These are phyloP conservation scores for Mortierella hygrophila DNA, from an alignment of 192 early-diverging fungal species.

Conservation along the genomic window DNA sequence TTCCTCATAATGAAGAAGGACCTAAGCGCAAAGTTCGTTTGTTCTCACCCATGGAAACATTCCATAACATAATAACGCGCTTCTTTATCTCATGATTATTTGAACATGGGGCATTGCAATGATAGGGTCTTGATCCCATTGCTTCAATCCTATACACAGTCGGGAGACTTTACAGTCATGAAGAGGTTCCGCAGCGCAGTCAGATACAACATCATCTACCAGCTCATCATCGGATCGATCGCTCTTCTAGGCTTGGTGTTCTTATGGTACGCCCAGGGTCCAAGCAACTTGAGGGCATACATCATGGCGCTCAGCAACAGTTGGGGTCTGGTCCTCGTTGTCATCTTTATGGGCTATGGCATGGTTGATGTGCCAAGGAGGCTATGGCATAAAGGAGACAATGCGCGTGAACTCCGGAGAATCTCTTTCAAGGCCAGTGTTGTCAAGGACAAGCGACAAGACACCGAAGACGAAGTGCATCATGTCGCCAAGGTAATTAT, in stretches of 20 bases:
- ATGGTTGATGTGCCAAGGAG: slow-evolving; percentile 89
- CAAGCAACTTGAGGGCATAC: slow-evolving; percentile 74
- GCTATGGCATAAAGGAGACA: slow-evolving; percentile 84
- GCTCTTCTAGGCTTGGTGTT: slow-evolving; percentile 84
- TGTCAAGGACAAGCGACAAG: slow-evolving; percentile 85
- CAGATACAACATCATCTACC: slow-evolving; percentile 88
- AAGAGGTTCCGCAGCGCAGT: slow-evolving; percentile 79
- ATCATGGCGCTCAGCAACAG: slow-evolving; percentile 95
- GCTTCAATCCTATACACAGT: slow-evolving; percentile 87
- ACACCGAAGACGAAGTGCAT: slow-evolving; percentile 83
- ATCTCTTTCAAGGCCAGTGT: slow-evolving; percentile 76
- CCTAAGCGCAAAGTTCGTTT: neutral
- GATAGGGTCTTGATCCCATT: slow-evolving; percentile 82
- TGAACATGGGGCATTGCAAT: neutral
- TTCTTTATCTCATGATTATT: neutral
- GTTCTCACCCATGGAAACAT: neutral
- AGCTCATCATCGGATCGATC: slow-evolving; percentile 75
- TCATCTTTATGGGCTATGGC: slow-evolving; percentile 94
- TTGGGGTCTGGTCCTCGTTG: slow-evolving; percentile 91
- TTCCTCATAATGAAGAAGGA: neutral
- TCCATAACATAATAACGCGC: neutral
- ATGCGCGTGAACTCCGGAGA: slow-evolving; percentile 68
- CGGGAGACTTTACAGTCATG: slow-evolving; percentile 84
- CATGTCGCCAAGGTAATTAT: slow-evolving; percentile 52
- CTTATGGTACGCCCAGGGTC: slow-evolving; percentile 64